Evolutionary conservation across 2,329 filamentous ascomycete genomes (phyloP).

Genomic region (Cladosporium sp.): DNA sequence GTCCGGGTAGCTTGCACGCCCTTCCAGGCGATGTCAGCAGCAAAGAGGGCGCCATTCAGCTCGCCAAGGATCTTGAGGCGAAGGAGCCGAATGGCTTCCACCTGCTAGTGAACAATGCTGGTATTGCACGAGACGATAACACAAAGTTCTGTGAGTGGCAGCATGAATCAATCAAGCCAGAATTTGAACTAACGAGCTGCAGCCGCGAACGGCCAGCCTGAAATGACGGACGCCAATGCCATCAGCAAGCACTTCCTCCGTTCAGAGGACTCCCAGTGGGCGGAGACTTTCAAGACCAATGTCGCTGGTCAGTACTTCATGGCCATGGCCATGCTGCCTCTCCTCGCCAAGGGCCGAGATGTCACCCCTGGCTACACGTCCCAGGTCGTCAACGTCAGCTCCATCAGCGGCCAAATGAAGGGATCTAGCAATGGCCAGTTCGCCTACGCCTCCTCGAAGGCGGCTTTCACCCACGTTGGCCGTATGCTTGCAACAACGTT

Average conservation of each 20-base stretch:
- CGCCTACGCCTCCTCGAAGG: constrained; percentile 48
- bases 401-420: constrained; percentile 48
- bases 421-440: constrained; percentile 46
- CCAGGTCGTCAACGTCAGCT: constrained; percentile 49
- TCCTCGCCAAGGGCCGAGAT: constrained; percentile 44
- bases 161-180: background rate
- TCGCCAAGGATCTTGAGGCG: constrained; percentile 35
- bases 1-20: constrained; percentile 36
- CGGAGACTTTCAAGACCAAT: constrained; percentile 48
- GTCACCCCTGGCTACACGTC: constrained; percentile 44
- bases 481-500: constrained; percentile 43
- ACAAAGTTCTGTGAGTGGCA: constrained; percentile 40
- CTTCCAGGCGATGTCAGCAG: constrained; percentile 44
- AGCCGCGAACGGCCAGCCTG: constrained; percentile 40
- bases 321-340: constrained; percentile 49
- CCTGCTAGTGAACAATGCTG: constrained; percentile 50
- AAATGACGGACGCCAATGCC: constrained; percentile 42
- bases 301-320: constrained; percentile 48
- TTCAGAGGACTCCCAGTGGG: constrained; percentile 42
- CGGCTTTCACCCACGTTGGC: constrained; percentile 40
- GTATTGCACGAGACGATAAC: constrained; percentile 47
- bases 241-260: constrained; percentile 48
- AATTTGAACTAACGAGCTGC: background rate
- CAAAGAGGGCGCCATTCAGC: constrained; percentile 43
- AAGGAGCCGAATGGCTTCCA: constrained; percentile 50